Percentiles rank a stretch among this genome's conserved stretches.
Evolutionary conservation across 2,329 filamentous ascomycete species (phyloP).

Genomic region (Aspergillus sp.): DNA sequence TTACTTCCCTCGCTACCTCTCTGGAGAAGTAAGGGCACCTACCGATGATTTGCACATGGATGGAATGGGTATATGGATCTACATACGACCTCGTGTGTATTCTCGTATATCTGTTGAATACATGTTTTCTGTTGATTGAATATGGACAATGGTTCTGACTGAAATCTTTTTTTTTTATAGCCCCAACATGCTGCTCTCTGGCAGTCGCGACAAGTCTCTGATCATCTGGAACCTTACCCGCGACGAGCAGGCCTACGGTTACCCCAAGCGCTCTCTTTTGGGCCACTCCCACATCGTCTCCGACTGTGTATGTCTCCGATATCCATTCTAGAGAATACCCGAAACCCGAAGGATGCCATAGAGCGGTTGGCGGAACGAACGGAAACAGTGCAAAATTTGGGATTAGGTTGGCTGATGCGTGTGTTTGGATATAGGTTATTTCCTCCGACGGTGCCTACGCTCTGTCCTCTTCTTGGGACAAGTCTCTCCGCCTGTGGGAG

Average conservation of each 20-base stretch:
- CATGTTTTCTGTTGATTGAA: slow-evolving; percentile 20
- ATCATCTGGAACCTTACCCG: slow-evolving; percentile 99
- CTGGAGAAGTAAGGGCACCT: slow-evolving; percentile 82
- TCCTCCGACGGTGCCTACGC: slow-evolving; percentile 99
- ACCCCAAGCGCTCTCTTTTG: slow-evolving; percentile 98
- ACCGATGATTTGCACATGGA: slow-evolving; percentile 13
- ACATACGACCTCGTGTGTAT: slow-evolving; percentile 8
- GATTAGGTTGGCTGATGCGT: slow-evolving; percentile 29
- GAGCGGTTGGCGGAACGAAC: slow-evolving; percentile 1
- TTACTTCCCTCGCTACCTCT: slow-evolving; percentile 96
- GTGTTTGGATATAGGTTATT: slow-evolving; percentile 70
- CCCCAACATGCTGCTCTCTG: slow-evolving; percentile 99
- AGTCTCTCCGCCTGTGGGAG: slow-evolving; percentile 99
- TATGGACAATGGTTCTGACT: slow-evolving; percentile 38
- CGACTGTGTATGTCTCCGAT: slow-evolving; percentile 81
- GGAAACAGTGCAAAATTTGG: background rate
- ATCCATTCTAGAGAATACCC: slow-evolving; percentile 10
- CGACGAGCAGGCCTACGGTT: slow-evolving; percentile 96
- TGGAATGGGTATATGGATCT: slow-evolving; percentile 13
- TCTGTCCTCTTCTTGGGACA: slow-evolving; percentile 98
- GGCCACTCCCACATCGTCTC: slow-evolving; percentile 99
- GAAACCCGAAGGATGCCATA: slow-evolving; percentile 1
- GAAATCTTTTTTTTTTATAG: slow-evolving; percentile 45
- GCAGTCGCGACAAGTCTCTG: slow-evolving; percentile 94
- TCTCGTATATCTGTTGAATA: slow-evolving; percentile 8